Conservation (phyloP, 176 grass and related monocot genomes). For the Oryza brachyantha region DNA sequence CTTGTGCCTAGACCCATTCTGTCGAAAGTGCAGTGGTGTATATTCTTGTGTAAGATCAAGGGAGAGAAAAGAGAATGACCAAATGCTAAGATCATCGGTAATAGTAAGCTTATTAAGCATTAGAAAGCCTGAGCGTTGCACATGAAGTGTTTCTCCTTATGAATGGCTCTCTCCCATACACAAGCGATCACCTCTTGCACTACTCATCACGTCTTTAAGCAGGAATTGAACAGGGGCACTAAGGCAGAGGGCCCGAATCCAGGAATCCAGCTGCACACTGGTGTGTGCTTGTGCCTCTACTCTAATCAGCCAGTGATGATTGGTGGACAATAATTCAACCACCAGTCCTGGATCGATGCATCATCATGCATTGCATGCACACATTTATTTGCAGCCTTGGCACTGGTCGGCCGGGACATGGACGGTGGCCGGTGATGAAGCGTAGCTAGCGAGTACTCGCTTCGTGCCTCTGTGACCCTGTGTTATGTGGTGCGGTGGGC, state of each 20-base stretch:
- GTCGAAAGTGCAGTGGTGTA: neutral
- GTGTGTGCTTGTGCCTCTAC: neutral
- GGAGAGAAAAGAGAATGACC: neutral
- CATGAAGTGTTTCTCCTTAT: neutral
- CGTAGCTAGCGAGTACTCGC: neutral
- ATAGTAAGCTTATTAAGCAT: too few relatives aligned
- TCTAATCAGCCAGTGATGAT: constrained; percentile 36
- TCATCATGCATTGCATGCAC: neutral
- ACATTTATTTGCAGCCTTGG: neutral
- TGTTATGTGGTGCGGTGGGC: too few relatives aligned
- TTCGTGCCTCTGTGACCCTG: neutral
- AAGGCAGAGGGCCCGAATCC: neutral
- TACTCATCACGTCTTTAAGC: too few relatives aligned
- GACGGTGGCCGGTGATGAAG: neutral
- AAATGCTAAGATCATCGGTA: neutral
- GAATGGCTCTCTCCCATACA: too few relatives aligned
- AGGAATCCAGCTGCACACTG: neutral
- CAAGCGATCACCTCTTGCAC: neutral
- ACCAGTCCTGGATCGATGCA: neutral
- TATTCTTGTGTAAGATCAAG: neutral
- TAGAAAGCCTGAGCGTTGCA: too few relatives aligned
- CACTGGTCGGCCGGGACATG: constrained; percentile 1
- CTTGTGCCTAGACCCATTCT: neutral
- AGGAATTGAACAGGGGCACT: neutral
- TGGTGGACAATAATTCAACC: constrained; percentile 7